phyloP scores from a whole-genome alignment of 2,329 filamentous ascomycete genomes.

The Trichoderma guizhouense region DNA sequence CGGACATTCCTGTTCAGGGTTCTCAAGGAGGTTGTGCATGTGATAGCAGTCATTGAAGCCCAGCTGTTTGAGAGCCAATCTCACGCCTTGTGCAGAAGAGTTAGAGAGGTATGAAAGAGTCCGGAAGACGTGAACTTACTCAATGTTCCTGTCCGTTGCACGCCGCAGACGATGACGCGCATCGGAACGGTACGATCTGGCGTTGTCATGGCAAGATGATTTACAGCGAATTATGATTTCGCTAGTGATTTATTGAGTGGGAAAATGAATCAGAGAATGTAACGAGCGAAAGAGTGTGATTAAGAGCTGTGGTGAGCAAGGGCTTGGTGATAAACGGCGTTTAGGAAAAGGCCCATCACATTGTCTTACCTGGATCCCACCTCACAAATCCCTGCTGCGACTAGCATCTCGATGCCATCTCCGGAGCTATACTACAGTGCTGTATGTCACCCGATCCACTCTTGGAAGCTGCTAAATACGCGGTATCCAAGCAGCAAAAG shows the following conservation, averaged over 20 bases:
- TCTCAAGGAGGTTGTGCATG: slow-evolving; percentile 32
- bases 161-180: slow-evolving; percentile 39
- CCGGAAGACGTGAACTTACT: slow-evolving; percentile 27
- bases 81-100: slow-evolving; percentile 29
- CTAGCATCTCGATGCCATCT: neutral
- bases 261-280: too few species aligned
- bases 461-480: neutral
- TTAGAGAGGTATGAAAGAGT: neutral
- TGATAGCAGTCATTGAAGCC: slow-evolving; percentile 38
- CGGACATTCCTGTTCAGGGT: slow-evolving; percentile 24
- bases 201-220: neutral
- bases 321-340: neutral
- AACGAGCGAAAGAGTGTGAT: neutral
- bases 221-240: neutral
- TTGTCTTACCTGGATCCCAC: neutral
- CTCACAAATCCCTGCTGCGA: neutral
- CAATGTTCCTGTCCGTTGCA: slow-evolving; percentile 38
- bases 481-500: neutral
- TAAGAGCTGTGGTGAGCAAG: neutral
- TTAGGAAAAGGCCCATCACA: neutral
- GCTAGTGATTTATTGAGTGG: neutral
- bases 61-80: slow-evolving; percentile 33
- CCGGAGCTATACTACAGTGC: neutral
- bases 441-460: neutral
- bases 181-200: slow-evolving; percentile 36